Evolutionary conservation across 495 filamentous ascomycete genomes (phyloP), one percentile per base, ranked within the genome.

Genomic region (Physcia stellaris): DNA sequence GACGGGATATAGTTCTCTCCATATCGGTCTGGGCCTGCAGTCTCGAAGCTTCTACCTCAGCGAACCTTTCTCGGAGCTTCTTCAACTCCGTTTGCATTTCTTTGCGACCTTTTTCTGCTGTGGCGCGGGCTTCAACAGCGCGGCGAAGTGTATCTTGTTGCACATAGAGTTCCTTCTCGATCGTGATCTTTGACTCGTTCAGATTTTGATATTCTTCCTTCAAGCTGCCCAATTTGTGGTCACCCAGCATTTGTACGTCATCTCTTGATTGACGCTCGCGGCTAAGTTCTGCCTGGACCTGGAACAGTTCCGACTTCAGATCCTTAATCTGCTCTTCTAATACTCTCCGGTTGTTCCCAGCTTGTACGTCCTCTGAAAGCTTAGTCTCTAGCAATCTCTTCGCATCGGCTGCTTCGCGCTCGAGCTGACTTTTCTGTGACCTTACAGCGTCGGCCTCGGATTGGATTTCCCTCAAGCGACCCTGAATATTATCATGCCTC

Each of bases 111-210:
- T 77, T 71, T 50, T 98, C 92, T 3, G 80, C 83, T 15, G 71
- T 66, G 7, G 77, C 61, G 9, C 85, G 73, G 21, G 79, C 80
- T 58, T 93, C 86, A 28, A 81, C 82, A 6, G 87, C 80, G 15
- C 90, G 81, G 16, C 90, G 81, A 32, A 95, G 73, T 11, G 81
- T 82, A 53, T 98, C 90, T 56, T 95, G 87, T 49, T 96, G 90
- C n/a, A 81, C 76, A 54, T 95, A 96, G 59, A 98, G 85, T 57
- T 96, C 92, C 57, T 94, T 95, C 55, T 98, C 90, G 39, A 98
- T 95, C 27, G 71, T 90, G 48, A 95, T 94, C 58, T 98, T 98
- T 4, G 87, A 80, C 26, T 94, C 85, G 46, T 93, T 94, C 11
- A 98, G 67, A n/a, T 71, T 70, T 22, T 87, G 72, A 49, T 80